Base-by-base conservation (phyloP, 2,329 filamentous ascomycete genomes). In the Cladosporium halotolerans region DNA sequence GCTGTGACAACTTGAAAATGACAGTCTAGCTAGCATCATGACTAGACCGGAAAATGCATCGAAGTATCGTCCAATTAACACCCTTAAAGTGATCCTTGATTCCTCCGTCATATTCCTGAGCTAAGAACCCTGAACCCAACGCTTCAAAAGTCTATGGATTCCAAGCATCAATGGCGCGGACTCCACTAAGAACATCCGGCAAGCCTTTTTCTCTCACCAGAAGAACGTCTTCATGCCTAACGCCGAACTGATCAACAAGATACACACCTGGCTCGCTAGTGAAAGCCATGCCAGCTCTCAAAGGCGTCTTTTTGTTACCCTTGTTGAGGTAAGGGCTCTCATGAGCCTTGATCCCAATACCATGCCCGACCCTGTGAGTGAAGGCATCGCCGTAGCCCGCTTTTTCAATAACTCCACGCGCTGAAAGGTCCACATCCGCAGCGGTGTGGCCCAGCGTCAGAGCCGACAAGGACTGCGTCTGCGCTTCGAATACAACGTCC, bases 271-370 rank as follows among this genome's bases (percentile, higher is more conserved):
- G 82, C 67, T 85, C 82, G 9, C 78, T 77, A 0, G 82, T 84
- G 56, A 85, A 85, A 0, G 76, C 74, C 81, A 85, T 85, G 0
- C 82, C 81, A 0, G 78, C 69, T 43, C 72, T 70, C 4, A 84
- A 68, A 0, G 69, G 60, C 0, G 71, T 69, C 2, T 63, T 66
- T 2, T 68, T 70, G 59, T 85, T 85, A 54, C 79, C 82, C 60
- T 83, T 81, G 63, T 85, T 83, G 32, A 85, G 68, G 58, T 84
- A 85, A 0, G 81, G 82, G 31, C 79, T 81, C 62, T 85, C 82
- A 57, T 84, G 82, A 1, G 81, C 81, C 67, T 85, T 84, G 62
- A 85, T 83, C 0, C 82, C 82, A 45, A 85, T 83, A 1, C 82
- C 79, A 59, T 85, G 82, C 1, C 82, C 82, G 1, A 85, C 70